Evolutionary conservation across 208 protist genomes (phyloP), one percentile per base, ranked within the genome.

Genomic region (Trypanosoma cruzi): DNA sequence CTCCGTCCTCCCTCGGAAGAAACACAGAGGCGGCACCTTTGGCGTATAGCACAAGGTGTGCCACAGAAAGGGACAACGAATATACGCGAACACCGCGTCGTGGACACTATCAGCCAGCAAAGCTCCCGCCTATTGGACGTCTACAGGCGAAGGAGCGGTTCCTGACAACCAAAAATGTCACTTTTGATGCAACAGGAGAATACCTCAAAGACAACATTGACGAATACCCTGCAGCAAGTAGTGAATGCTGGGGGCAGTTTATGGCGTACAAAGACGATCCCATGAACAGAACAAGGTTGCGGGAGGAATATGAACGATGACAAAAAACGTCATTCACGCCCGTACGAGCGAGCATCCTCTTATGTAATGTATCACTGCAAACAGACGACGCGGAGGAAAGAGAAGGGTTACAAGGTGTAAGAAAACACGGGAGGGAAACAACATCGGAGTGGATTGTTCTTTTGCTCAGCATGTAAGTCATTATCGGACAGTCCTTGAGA

Each of bases 81-180:
- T 36, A 65, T 2, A 52, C 48, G 8, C 6, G 29, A 62, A 36
- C 66, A 42, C 20, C 66, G 64, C 64, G 56, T 13, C 36, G 64
- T 18, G 70, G 65, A 22, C 66, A 22, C 8, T 90, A 94, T 58
- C 62, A 18, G 20, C 79, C 82, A 20, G 81, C 84, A 28, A 59
- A 58, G 0, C 48, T 93, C 0, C 80, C 88, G n/a, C 84, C 89
- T 14, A 66, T 91, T 32, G 89, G 89, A 13, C 82, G 86, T 18
- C 75, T 84, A 4, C 78, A 69, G 16, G 76, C 85, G 57, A 84
- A 88, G 28, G 76, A 92, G 29, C 76, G 86, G 6, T 68, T 92
- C 20, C 55, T 92, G 13, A 93, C 89, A 7, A 91, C 85, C 13
- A 95, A 95, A 70, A 80, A 95, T 40, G 86, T 92, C 20, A 88